Evolutionary conservation across 768 basidiomycete species (phyloP).

Genomic region (Hysterangium stoloniferum): DNA sequence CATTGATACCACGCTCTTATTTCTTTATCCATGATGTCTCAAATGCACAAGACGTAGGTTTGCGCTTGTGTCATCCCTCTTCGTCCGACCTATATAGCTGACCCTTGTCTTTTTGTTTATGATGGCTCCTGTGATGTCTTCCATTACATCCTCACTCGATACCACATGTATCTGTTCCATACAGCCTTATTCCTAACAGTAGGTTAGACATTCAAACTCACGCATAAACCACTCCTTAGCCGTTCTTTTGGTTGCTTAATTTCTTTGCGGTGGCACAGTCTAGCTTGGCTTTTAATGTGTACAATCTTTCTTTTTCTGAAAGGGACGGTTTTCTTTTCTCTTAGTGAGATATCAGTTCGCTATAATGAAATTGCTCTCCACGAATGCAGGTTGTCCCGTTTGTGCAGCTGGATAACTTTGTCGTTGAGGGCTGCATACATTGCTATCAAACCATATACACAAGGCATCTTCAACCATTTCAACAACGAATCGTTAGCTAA

Average conservation of each 20-base stretch:
- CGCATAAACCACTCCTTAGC: not conserved
- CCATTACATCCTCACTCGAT: not conserved
- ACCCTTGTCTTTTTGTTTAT: not conserved
- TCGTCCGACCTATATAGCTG: not conserved
- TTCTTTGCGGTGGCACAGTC: not conserved
- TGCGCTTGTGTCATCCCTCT: not conserved
- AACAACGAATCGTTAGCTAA: no score
- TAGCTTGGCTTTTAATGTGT: not conserved
- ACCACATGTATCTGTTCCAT: not conserved
- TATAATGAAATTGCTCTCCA: no score
- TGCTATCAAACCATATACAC: no score
- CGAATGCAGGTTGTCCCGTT: no score
- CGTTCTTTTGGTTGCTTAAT: not conserved
- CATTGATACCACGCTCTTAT: slow-evolving; percentile 1
- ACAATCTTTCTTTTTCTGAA: not conserved
- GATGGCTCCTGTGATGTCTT: not conserved
- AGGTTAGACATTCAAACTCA: not conserved
- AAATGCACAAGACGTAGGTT: no score
- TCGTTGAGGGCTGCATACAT: no score
- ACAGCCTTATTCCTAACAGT: no score
- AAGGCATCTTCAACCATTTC: no score
- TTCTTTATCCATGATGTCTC: not conserved
- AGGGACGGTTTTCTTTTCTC: no score
- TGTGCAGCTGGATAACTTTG: no score
- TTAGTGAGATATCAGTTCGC: no score